Base-by-base conservation (phyloP, 441 rosid species). In the Arabidopsis lyrata region DNA sequence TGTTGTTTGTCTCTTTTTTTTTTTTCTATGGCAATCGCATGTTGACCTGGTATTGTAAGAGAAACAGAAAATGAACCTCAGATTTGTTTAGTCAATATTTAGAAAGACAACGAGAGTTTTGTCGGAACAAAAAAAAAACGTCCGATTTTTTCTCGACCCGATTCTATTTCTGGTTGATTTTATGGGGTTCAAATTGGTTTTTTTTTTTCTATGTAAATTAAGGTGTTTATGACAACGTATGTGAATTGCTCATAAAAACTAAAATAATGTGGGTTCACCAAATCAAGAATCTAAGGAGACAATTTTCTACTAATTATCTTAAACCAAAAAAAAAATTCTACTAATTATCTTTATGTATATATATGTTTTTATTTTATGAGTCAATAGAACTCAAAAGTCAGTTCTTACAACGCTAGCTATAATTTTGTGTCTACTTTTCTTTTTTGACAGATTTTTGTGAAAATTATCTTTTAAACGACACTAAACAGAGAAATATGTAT, bases 101-200 rank as follows among this genome's bases (percentile, higher is more conserved):
- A 77, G 80, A 77, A 77, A 57, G 39, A 63, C 63, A 70, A 13
- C 57, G 10, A 5, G 76, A 76, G 61, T 63, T 67, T 76, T 63
- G 75, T 49, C 44, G 3, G 9, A 70, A 70, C 62, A 31, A 70
- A 47, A 56, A 55, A 49, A 16, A 49, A 14, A 27, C n/a, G 53
- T 38, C 49, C 72, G 63, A 56, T 34, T 49, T 70, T 77, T 64
- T 58, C 76, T 64, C 49, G 29, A 50, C 41, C 72, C 5, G 15
- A 58, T 38, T 70, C 80, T 77, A 70, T 77, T 64, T 69, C 64
- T 64, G 56, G 75, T 45, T 64, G 49, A 18, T 58, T 31, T 64
- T 38, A 20, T 49, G 56, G 12, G 60, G 56, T 65, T 56, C 55
- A 39, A 27, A 56, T 49, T 70, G 38, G 44, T 38, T 66, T 69